Base-by-base conservation (phyloP, 139 green algal species). In the Picochlorum costavermella region DNA sequence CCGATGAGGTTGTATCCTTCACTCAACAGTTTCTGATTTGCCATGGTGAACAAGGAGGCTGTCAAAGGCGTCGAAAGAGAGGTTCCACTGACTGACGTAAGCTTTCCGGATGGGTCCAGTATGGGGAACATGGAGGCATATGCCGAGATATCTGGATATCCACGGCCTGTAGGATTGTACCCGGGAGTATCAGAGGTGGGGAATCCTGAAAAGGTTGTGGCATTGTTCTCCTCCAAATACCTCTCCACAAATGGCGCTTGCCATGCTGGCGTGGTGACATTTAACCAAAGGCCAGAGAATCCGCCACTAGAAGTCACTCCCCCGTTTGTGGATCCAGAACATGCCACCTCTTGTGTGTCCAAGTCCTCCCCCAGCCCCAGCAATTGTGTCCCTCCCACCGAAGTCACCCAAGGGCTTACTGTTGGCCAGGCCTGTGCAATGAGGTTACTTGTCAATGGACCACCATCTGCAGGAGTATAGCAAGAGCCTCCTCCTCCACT, bases 141-240 rank as follows among this genome's bases (percentile, higher is more conserved):
- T 11, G 17, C 17, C 17, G 46, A n/a, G 12, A 53, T 53, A 53
- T 53, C 46, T 14, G 46, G 46, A 20, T 25, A 53, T 11, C 16
- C 46, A 8, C 46, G 16, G 16, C 46, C 46, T 25, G 16, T 53
- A 9, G 46, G 46, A 53, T 53, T 53, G 46, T 25, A 53, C 9
- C 46, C 46, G 17, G 46, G 46, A 53, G 46, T 53, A 20, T 53
- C 46, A 25, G 16, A 8, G 46, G 46, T 53, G 46, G 46, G 46
- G 17, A 53, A 53, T 20, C 46, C 46, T 8, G 16, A n/a, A 53
- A 53, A 53, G 46, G 46, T 53, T 8, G 16, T 53, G 46, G 46
- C 46, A 53, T 53, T 53, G 12, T 53, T 53, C 46, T 53, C 46
- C 46, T n/a, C 6, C 46, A 53, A 53, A 20, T 53, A 53, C 17